These are phyloP conservation scores for Fusarium vanettenii DNA, from an alignment of 2,329 filamentous ascomycete genomes.

Conservation along the genomic window DNA sequence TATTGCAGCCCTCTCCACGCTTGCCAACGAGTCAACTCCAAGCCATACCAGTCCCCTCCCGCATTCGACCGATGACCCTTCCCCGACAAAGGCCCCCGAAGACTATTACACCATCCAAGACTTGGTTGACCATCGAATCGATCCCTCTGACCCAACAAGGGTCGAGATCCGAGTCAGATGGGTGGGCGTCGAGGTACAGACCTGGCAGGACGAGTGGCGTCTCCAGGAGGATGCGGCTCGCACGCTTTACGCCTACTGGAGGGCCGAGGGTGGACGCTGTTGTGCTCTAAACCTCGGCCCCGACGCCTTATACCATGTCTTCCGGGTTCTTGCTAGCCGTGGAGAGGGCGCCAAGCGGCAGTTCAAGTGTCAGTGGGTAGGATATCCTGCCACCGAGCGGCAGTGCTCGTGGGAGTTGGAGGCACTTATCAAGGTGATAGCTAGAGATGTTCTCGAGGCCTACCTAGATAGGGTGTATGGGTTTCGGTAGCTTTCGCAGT, in stretches of 20 bases:
- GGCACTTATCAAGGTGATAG: background rate
- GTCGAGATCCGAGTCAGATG: background rate
- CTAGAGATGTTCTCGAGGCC: background rate
- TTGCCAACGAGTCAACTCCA: background rate
- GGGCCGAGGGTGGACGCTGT: background rate
- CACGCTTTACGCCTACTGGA: background rate
- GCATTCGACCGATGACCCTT: background rate
- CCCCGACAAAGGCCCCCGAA: background rate
- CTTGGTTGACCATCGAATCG: background rate
- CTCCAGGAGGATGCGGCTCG: background rate
- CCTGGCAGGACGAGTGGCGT: background rate
- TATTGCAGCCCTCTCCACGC: background rate
- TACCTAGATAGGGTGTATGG: background rate
- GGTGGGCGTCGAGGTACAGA: background rate
- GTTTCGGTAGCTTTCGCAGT: background rate
- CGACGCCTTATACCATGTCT: background rate
- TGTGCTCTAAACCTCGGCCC: background rate
- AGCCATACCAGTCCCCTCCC: background rate
- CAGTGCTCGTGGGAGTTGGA: background rate
- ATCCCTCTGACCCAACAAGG: background rate
- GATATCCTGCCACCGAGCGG: background rate
- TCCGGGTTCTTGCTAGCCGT: background rate
- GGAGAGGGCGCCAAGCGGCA: background rate
- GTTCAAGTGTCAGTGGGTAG: background rate
- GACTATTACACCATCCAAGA: background rate